Evolutionary conservation across 2,329 filamentous ascomycete species (phyloP), one percentile per base, ranked within the genome.

Genomic region (Aureobasidium subglaciale): DNA sequence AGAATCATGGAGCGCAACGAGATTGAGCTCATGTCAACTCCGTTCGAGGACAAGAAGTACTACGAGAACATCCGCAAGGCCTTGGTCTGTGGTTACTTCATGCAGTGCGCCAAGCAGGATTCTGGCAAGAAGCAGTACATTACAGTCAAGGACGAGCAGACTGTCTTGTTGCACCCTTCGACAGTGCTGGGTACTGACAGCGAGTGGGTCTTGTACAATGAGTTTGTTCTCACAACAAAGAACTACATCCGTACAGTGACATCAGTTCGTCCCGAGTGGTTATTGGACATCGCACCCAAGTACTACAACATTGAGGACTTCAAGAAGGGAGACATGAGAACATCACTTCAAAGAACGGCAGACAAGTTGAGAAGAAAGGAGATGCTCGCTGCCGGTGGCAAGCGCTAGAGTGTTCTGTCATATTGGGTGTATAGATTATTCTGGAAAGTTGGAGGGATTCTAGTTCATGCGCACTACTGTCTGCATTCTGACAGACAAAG

Each of bases 201-300:
- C 63, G 93, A 99, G 63, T 99, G 93, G 93, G 89, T 99, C 24
- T 76, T 99, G 24, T 99, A 99, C 74, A 96, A 97, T 66, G 95
- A 99, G 69, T 99, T 97, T 67, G 93, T 99, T 11, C 82, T 99
- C 56, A 99, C 93, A 1, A 93, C 88, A 53, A 96, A 99, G 81
- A 95, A 97, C 75, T 99, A 96, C 71, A 92, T 99, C 64, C 83
- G 95, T 56, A 96, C 90, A 0, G 90, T 96, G 45, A 97, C 91
- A 11, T 85, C 88, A 27, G 86, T 99, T 55, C 87, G 88, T 69
- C 88, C 92, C 0, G 93, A 99, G 72, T 99, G 93, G 93, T 76
- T 99, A 59, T 69, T 97, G 87, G 93, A 99, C 71, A 95, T 97
- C 61, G 90, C 93, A 4, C 91, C 91, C 2, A 83, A 80, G 16